phyloP scores from a whole-genome alignment of 306 rosid species.

The Gillenia trifoliata region DNA sequence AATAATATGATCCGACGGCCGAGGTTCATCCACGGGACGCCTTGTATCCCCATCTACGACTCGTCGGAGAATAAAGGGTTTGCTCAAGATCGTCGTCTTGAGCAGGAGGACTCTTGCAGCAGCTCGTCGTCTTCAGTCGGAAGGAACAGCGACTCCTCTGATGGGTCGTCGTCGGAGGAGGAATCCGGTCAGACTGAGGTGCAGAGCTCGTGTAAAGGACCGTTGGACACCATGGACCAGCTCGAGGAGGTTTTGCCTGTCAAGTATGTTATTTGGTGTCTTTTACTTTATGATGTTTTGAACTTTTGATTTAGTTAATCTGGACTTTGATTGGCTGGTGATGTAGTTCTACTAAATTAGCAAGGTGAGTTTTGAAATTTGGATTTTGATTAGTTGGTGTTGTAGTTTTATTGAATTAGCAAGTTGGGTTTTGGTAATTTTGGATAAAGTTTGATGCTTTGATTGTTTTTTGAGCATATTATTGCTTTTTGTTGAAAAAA shows the following conservation, averaged over 20 bases:
- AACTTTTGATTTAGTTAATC: slow-evolving; percentile 1
- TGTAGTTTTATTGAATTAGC: background rate
- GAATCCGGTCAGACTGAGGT: slow-evolving; percentile 49
- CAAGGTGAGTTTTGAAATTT: slow-evolving; percentile 3
- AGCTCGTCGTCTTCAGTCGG: slow-evolving; percentile 58
- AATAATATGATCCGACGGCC: slow-evolving; percentile 30
- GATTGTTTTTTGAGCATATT: background rate
- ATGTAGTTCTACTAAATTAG: background rate
- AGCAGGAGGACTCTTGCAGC: slow-evolving; percentile 51
- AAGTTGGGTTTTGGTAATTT: background rate
- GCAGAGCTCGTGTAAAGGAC: slow-evolving; percentile 55
- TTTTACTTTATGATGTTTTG: slow-evolving; percentile 1
- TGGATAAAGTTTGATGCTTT: background rate
- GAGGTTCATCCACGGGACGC: slow-evolving; percentile 32
- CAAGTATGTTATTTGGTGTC: slow-evolving; percentile 39
- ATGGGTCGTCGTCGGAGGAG: slow-evolving; percentile 50
- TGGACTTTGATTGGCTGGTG: slow-evolving; percentile 1
- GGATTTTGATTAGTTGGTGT: background rate
- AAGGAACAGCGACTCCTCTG: slow-evolving; percentile 47
- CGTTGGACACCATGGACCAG: slow-evolving; percentile 56
- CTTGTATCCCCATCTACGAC: slow-evolving; percentile 44
- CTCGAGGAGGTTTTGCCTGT: slow-evolving; percentile 62
- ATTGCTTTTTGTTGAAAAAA: background rate
- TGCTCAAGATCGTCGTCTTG: slow-evolving; percentile 23
- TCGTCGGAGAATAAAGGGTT: slow-evolving; percentile 4